phyloP scores from a whole-genome alignment of 2,329 filamentous ascomycete species.

The Ceratocystis cubensis region DNA sequence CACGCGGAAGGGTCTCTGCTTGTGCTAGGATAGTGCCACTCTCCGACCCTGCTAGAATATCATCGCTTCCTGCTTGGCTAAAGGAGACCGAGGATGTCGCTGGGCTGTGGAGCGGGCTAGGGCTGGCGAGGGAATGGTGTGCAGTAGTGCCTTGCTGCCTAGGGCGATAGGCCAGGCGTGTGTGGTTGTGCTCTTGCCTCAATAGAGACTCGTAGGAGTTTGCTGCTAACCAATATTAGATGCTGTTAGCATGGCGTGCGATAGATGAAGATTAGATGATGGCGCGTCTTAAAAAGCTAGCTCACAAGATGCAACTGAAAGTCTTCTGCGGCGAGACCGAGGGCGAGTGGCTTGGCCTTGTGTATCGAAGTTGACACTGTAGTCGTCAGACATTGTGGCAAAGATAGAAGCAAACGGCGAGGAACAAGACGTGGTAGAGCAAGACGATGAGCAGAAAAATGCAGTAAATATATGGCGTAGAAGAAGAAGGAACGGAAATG shows the following conservation, averaged over 20 bases:
- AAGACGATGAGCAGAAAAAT: no score
- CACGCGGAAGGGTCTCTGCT: not conserved
- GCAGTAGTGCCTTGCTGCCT: not conserved
- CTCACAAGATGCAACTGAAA: not conserved
- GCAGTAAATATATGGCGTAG: not conserved
- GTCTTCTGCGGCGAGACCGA: not conserved
- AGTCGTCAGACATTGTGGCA: not conserved
- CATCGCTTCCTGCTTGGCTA: not conserved
- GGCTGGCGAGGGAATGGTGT: not conserved
- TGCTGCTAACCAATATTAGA: not conserved
- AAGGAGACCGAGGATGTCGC: not conserved
- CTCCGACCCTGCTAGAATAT: not conserved
- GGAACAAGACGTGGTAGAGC: no score
- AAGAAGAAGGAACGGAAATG: not conserved
- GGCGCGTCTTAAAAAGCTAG: not conserved
- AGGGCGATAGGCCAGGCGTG: not conserved
- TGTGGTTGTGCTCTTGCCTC: no score
- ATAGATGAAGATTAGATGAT: not conserved
- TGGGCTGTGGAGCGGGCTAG: not conserved
- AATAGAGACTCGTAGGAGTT: not conserved
- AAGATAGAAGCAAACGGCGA: no score
- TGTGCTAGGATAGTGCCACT: not conserved
- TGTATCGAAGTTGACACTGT: not conserved
- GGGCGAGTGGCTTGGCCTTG: not conserved
- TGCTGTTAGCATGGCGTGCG: not conserved